These are phyloP conservation scores for Corchorus capsularis DNA, from an alignment of 345 rosid species.

Conservation along the genomic window DNA sequence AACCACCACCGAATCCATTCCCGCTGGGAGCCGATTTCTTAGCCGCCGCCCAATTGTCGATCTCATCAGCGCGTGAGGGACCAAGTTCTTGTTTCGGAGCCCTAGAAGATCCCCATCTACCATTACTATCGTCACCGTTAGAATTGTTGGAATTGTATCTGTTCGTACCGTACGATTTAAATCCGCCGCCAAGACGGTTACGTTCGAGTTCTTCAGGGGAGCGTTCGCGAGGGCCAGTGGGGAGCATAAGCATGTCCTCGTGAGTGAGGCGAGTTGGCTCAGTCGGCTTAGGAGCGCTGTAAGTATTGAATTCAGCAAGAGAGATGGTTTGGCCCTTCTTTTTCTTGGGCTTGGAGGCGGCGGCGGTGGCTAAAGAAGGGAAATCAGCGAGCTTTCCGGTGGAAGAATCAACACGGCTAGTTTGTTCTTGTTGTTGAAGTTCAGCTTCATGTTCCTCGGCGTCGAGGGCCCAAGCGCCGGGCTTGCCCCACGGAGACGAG, in stretches of 20 bases:
- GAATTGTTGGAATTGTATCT: constrained; percentile 24
- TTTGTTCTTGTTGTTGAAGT: constrained; percentile 48
- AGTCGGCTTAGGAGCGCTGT: constrained; percentile 34
- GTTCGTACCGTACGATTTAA: constrained; percentile 46
- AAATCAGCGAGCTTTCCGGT: constrained; percentile 50
- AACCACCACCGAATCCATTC: constrained; percentile 41
- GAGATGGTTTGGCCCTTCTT: constrained; percentile 75
- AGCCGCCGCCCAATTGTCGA: constrained; percentile 76
- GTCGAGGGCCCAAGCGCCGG: constrained; percentile 95
- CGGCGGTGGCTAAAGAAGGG: constrained; percentile 68
- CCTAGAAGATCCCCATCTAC: constrained; percentile 63
- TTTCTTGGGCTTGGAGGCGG: constrained; percentile 72
- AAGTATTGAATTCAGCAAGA: constrained; percentile 56
- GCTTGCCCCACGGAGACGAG: constrained; percentile 91
- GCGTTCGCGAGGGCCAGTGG: constrained; percentile 89
- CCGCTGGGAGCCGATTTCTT: constrained; percentile 47
- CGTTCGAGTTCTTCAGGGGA: constrained; percentile 87
- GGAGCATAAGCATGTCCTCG: constrained; percentile 65
- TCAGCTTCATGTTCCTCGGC: constrained; percentile 83
- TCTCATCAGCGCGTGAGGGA: constrained; percentile 91
- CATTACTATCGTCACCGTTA: constrained; percentile 42
- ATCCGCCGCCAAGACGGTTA: constrained; percentile 75
- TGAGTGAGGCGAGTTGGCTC: constrained; percentile 48
- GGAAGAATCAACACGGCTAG: constrained; percentile 10
- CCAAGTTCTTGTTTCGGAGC: constrained; percentile 50